Evolutionary conservation across 352 stramenopile species (phyloP).

Genomic region (Plasmopara viticola): DNA sequence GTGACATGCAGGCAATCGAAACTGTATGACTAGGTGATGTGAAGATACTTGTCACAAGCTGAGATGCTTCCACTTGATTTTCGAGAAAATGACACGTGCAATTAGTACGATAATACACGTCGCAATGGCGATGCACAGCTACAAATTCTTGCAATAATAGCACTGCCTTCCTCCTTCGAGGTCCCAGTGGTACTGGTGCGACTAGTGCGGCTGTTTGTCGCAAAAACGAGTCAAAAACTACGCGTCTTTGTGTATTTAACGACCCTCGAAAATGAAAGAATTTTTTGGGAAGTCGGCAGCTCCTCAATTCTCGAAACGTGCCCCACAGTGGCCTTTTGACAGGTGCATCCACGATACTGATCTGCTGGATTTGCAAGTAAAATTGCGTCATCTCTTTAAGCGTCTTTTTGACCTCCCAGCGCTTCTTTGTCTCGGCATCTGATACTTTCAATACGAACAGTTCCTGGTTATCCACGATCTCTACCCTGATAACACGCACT

Average conservation of each 20-base stretch:
- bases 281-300: constrained; percentile 47
- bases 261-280: constrained; percentile 47
- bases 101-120: constrained; percentile 32
- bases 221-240: constrained; percentile 68
- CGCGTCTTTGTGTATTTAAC: constrained; percentile 45
- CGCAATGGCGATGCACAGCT: constrained; percentile 37
- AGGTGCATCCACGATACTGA: constrained; percentile 43
- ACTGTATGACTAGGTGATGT: constrained; percentile 24
- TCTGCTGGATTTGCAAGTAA: constrained; percentile 49
- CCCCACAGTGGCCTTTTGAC: constrained; percentile 51
- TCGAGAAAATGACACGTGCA: constrained; percentile 36
- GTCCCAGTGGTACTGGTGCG: constrained; percentile 44
- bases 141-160: constrained; percentile 55
- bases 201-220: constrained; percentile 55
- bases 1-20: constrained; percentile 27
- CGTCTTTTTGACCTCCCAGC: constrained; percentile 52
- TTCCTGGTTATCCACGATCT: constrained; percentile 25
- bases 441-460: constrained; percentile 44
- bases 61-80: constrained; percentile 34
- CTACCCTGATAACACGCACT: constrained; percentile 40
- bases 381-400: constrained; percentile 57
- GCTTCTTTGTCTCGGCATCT: constrained; percentile 48
- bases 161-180: constrained; percentile 43
- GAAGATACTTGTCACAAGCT: constrained; percentile 46
- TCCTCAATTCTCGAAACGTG: constrained; percentile 39